phyloP scores from a whole-genome alignment of 495 filamentous ascomycete genomes.

The Neurospora discreta region DNA sequence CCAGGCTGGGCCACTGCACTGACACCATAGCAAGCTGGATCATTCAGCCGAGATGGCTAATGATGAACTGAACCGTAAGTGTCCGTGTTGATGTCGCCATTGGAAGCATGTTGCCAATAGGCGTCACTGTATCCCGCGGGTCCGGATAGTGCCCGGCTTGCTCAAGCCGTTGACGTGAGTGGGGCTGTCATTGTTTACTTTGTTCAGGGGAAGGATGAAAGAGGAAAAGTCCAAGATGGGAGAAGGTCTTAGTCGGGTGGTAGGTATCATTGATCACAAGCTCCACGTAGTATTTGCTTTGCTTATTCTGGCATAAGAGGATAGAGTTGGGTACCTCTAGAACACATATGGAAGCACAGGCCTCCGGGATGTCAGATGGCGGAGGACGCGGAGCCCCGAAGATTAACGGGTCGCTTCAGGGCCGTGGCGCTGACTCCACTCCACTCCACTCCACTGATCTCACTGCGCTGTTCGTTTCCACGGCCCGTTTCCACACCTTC shows the following conservation, averaged over 20 bases:
- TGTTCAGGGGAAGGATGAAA: neutral
- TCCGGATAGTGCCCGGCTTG: neutral
- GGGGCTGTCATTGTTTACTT: neutral
- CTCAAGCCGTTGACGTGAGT: neutral
- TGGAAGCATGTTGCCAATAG: neutral
- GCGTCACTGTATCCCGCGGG: neutral
- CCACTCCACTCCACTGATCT: no score
- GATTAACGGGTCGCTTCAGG: neutral
- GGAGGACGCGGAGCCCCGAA: neutral
- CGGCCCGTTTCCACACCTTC: no score
- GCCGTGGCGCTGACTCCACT: neutral
- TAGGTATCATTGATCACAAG: neutral
- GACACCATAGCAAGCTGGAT: neutral
- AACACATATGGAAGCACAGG: neutral
- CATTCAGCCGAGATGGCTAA: conserved; percentile 26
- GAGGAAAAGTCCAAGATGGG: neutral
- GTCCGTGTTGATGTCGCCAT: neutral
- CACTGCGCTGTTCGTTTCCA: neutral
- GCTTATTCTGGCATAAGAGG: neutral
- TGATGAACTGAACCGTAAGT: conserved; percentile 1
- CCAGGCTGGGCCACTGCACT: neutral
- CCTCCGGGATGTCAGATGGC: neutral
- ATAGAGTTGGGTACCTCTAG: no score
- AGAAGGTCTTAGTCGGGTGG: neutral
- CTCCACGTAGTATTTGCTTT: neutral